These are phyloP conservation scores for Stylosanthes scabra DNA, from an alignment of 331 rosid genomes.

Conservation along the genomic window DNA sequence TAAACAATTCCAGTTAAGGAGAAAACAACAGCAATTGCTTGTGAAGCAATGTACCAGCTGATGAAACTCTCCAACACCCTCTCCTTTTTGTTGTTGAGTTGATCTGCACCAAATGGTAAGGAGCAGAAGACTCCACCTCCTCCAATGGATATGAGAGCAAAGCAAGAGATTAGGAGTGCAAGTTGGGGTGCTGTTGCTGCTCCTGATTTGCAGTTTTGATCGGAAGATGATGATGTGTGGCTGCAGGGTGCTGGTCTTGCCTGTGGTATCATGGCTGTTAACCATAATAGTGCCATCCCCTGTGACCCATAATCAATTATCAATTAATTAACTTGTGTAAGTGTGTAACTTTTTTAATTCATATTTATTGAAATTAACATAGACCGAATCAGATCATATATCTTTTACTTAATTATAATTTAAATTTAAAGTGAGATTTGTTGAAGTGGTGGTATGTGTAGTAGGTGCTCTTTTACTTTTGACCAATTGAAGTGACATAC, in stretches of 20 bases:
- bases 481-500: too few species aligned
- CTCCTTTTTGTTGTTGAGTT: conserved; percentile 54
- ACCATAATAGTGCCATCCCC: conserved; percentile 69
- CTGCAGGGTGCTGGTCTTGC: conserved; percentile 57
- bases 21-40: conserved; percentile 48
- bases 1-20: conserved; percentile 64
- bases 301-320: not conserved
- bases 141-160: conserved; percentile 61
- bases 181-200: conserved; percentile 50
- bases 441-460: too few species aligned
- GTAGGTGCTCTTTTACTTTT: too few species aligned
- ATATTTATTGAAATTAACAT: too few species aligned
- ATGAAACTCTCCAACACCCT: conserved; percentile 62
- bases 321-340: too few species aligned
- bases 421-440: too few species aligned
- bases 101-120: conserved; percentile 80
- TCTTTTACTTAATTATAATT: too few species aligned
- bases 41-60: conserved; percentile 64
- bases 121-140: conserved; percentile 72
- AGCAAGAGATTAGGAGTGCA: conserved; percentile 42
- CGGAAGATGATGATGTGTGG: too few species aligned
- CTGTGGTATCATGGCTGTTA: conserved; percentile 56
- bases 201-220: conserved; percentile 34
- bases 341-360: too few species aligned
- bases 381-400: too few species aligned